Base-by-base conservation (phyloP, 495 filamentous ascomycete species). In the Aspergillus bridgeri region DNA sequence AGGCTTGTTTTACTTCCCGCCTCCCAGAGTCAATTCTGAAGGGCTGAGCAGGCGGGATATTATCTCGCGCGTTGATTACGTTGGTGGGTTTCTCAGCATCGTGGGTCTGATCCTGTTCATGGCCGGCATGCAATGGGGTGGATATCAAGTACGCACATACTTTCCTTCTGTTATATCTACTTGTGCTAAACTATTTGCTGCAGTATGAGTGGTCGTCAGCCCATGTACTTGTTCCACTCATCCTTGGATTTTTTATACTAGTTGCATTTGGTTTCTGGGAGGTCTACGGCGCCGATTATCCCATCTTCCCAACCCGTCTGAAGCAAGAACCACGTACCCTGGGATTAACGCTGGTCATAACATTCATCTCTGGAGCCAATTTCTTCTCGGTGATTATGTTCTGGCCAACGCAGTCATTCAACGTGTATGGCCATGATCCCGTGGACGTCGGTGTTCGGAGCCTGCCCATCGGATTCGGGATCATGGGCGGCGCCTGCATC, bases 321-420 rank as follows among this genome's bases (percentile, higher is more conserved):
- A 83, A 83, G 66, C 79, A 85, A 60, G 83, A 83, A 19, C 83
- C 86, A 51, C 79, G 85, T 3, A 86, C 82, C 5, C 72, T 90
- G 4, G 69, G 74, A 19, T 68, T 90, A 5, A 89, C 85, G 0
- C 72, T 90, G 3, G 64, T 90, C 53, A 89, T 90, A 66, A 89
- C 86, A 11, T 87, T 86, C 69, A 87, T 90, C 47, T 85, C 81
- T 8, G 87, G 87, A 9, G 84, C 86, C 54, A 89, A 89, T 66
- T 90, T 89, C 79, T 89, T 89, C 72, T 85, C 85, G 15, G 82
- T 89, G 3, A 66, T 90, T 23, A 80, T 89, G 69, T 85, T 90
- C 62, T 90, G 87, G 87, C 87, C 87, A 0, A 87, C 84, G 0
- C 81, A 90, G 69, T 83, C 86, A 1, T 89, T 85, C 75, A 89